A percentile compares a stretch with the other conserved stretches of the same genome.
These are phyloP conservation scores for Protomyces gravidus DNA, from an alignment of 1,139 yeast species.

Conservation along the genomic window DNA sequence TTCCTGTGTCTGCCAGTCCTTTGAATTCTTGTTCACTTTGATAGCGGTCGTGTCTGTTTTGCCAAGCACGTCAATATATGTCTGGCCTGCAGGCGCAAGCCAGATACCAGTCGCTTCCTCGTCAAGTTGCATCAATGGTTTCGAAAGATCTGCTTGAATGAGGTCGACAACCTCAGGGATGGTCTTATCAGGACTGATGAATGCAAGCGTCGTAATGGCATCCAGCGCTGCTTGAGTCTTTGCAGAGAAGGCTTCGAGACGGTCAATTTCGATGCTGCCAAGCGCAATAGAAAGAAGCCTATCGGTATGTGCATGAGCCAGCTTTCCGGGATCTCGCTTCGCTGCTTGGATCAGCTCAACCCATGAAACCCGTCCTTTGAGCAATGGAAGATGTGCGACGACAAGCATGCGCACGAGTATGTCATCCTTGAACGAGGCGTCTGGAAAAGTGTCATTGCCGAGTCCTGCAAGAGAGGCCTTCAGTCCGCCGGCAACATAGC, in stretches of 20 bases:
- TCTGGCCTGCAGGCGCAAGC: conserved; percentile 62
- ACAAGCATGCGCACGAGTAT: conserved; percentile 51
- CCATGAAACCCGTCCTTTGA: conserved; percentile 50
- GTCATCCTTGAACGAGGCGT: conserved; percentile 42
- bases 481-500: conserved; percentile 4
- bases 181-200: conserved; percentile 61
- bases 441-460: conserved; percentile 30
- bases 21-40: conserved; percentile 47
- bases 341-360: conserved; percentile 66
- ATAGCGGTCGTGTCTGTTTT: conserved; percentile 41
- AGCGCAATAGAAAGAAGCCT: conserved; percentile 39
- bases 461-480: not conserved
- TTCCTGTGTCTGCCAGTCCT: conserved; percentile 75
- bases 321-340: conserved; percentile 58
- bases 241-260: not conserved
- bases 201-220: conserved; percentile 62
- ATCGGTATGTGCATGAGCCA: conserved; percentile 49
- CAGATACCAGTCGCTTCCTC: conserved; percentile 48
- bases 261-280: conserved; percentile 21
- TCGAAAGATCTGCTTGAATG: conserved; percentile 39
- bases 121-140: not conserved
- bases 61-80: conserved; percentile 62
- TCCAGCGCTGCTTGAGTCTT: conserved; percentile 49
- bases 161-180: conserved; percentile 50
- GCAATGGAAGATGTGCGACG: conserved; percentile 49